Base-by-base conservation (phyloP, 176 grass and related monocot genomes). In the Eleusine indica region DNA sequence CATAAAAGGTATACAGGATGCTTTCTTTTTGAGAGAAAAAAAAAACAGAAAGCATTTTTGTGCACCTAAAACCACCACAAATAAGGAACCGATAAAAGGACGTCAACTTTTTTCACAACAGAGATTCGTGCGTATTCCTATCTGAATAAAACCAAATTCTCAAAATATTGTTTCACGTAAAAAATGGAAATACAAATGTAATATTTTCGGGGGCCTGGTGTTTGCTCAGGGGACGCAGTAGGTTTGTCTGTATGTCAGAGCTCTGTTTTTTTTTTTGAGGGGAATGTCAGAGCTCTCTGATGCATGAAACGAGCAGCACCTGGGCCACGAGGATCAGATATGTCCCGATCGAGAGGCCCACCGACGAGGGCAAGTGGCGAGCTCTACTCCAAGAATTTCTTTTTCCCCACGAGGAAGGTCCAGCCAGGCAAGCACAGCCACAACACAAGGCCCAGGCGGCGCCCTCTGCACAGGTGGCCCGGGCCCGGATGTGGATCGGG, bases 301-400 rank as follows among this genome's bases (percentile, higher is more conserved):
- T 35, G 32, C 32, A 35, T 35, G 32, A 35, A 35, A 2, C 32
- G 32, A 35, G 32, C 32, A 35, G 32, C 32, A 35, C 32, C 32
- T 43, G 4, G 41, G 3, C 2, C 41, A 43, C 2, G 41, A 43
- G 41, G 7, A 43, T 43, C 5, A 41, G 0, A 3, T 43, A 37
- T 16, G 71, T 74, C 71, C 14, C 71, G 1, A 11, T 53, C 71
- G 15, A 4, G 25, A 53, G 71, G 71, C 25, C 71, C 71, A 74
- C 71, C 29, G 16, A 56, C 16, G 47, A 32, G 28, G n/a, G 9
- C 48, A 74, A 56, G 72, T 75, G 72, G 49, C 72, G 32, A 75
- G 49, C 73, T 39, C 30, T 57, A 7, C 4, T 49, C 30, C 51
- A 75, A 21, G 51, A 75, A 38, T 38, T 75, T 75, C 0, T 3